Base-by-base conservation (phyloP, 805 yeast genomes). In the Zygosaccharomyces bailii region DNA sequence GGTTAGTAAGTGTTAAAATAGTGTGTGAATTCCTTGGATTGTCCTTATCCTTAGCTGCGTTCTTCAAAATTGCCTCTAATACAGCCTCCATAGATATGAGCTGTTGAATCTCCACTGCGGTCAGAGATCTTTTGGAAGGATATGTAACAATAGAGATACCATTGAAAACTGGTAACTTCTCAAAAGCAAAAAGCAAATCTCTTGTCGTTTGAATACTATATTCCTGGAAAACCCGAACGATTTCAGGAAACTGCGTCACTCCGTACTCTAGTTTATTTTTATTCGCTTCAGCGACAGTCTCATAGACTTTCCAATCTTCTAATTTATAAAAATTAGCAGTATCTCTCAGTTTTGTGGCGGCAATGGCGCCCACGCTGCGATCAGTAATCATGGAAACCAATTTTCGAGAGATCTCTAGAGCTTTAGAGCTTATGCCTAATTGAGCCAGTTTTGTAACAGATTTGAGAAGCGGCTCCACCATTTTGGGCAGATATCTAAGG, bases 321-420 rank as follows among this genome's bases (percentile, higher is more conserved):
- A 72, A 43, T 25, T 59, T 64, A 43, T 69, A 61, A 37, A 71
- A 66, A 18, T 63, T 61, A 1, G 65, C 60, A 20, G 76, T 66
- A 50, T 80, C 86, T 44, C 75, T 69, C 27, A 71, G 56, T 75
- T 81, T 80, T 3, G 75, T 62, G 0, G 72, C 66, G 42, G 80
- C 72, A 3, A 78, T 70, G 0, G 76, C 76, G 16, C 70, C 67
- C 11, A 77, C 65, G 14, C 74, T 64, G 19, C 74, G 66, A 30
- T 73, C 73, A 24, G 75, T 63, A 2, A 74, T 59, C 2, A 66
- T 53, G 2, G 69, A 50, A 2, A 70, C 65, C 13, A 67, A 52
- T 4, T 60, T 61, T 43, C 72, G 62, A 20, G 76, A 55, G 1
- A 60, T 55, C 0, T 69, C 69, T 1, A 73, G 56, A 0, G 71